These are phyloP conservation scores for Phylloporus sp. DNA, from an alignment of 1,284 basidiomycete genomes.

Conservation along the genomic window DNA sequence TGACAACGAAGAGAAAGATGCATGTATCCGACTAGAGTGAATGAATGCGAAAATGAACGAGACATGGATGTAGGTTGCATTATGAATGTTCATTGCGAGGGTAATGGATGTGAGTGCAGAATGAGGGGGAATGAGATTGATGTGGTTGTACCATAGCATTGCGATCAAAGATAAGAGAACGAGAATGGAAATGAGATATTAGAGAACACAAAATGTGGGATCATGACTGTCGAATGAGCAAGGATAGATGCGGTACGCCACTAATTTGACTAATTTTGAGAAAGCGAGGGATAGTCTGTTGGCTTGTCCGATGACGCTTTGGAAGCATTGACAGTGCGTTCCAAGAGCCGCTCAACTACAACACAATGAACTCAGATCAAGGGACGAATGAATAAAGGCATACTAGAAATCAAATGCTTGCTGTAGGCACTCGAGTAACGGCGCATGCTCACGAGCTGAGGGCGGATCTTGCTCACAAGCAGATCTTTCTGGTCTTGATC, in stretches of 20 bases:
- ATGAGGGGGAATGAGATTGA: conserved; percentile 30
- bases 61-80: conserved; percentile 37
- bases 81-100: conserved; percentile 43
- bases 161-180: conserved; percentile 31
- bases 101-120: conserved; percentile 39
- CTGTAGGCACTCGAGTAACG: conserved; percentile 72
- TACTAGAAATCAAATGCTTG: conserved; percentile 81
- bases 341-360: conserved; percentile 72
- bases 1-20: conserved; percentile 33
- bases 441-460: conserved; percentile 73
- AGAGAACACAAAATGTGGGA: conserved; percentile 11
- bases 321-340: conserved; percentile 40
- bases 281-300: conserved; percentile 37
- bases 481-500: conserved; percentile 73
- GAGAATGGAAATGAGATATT: conserved; percentile 10
- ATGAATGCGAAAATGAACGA: conserved; percentile 22
- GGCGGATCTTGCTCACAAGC: conserved; percentile 64
- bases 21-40: conserved; percentile 31
- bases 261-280: conserved; percentile 26
- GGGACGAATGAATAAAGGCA: conserved; percentile 33
- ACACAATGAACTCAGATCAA: conserved; percentile 11
- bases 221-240: conserved; percentile 14
- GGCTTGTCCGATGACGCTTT: conserved; percentile 32
- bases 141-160: conserved; percentile 45
- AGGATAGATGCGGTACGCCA: background rate